Percentiles rank a stretch among this genome's conserved stretches.
Evolutionary conservation across 352 stramenopile species (phyloP).

Genomic region (Pythium sukuiense): DNA sequence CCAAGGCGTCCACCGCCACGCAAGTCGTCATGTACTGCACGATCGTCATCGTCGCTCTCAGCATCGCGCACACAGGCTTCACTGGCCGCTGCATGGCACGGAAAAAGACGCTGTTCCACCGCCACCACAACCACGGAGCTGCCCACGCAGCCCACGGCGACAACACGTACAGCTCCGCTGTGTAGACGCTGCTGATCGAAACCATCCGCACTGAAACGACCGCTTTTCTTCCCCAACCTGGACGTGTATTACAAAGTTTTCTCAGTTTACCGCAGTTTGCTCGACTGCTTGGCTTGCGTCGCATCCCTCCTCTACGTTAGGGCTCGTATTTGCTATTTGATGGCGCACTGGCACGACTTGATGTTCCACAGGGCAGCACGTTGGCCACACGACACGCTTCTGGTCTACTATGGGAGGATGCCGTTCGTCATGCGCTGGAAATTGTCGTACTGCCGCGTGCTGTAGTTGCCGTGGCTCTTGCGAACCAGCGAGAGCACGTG

Average conservation of each 20-base stretch:
- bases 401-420: conserved; percentile 73
- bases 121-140: conserved; percentile 3
- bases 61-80: conserved; percentile 64
- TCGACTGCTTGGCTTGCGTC: not conserved
- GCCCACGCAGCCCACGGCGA: not conserved
- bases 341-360: not conserved
- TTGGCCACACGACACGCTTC: not conserved
- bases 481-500: conserved; percentile 90
- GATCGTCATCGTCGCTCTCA: conserved; percentile 48
- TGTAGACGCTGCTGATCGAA: conserved; percentile 12
- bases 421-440: conserved; percentile 95
- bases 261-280: conserved; percentile 6
- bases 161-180: conserved; percentile 15
- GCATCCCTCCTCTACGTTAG: not conserved
- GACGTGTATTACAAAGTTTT: conserved; percentile 8
- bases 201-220: not conserved
- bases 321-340: not conserved
- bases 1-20: conserved; percentile 56
- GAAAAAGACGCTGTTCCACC: conserved; percentile 21
- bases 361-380: not conserved
- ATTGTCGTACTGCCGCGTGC: conserved; percentile 92
- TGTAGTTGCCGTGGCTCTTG: conserved; percentile 93
- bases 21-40: conserved; percentile 52
- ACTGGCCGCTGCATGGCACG: conserved; percentile 61
- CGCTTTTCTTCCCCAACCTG: not conserved